Evolutionary conservation across 106 monocot genomes (phyloP).

Genomic region (Acorus calamus): DNA sequence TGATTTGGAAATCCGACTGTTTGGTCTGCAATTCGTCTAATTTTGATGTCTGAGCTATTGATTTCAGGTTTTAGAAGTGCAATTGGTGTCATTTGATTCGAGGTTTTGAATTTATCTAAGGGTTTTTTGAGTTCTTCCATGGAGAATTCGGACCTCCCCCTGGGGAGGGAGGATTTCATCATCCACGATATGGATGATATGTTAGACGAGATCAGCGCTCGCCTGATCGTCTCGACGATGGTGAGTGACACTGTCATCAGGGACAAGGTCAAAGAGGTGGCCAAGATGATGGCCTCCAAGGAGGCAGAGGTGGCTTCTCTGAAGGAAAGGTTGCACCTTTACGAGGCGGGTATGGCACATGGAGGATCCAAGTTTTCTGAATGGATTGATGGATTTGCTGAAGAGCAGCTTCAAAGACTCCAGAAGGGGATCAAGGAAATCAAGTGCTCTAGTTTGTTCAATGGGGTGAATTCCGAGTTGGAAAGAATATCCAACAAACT

Average conservation of each 20-base stretch:
- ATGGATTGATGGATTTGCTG: constrained; percentile 10
- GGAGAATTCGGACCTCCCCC: constrained; percentile 5
- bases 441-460: neutral
- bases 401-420: constrained; percentile 50
- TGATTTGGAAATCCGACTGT: no score
- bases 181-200: constrained; percentile 68
- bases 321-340: constrained; percentile 29
- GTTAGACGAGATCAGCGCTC: constrained; percentile 65
- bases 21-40: no score
- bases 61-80: no score
- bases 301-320: constrained; percentile 37
- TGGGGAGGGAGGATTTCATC: constrained; percentile 39
- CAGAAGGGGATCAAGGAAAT: constrained; percentile 26
- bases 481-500: constrained; percentile 15
- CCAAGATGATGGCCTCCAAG: constrained; percentile 45
- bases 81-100: no score
- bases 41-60: no score
- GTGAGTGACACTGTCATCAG: constrained; percentile 61
- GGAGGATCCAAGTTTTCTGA: neutral
- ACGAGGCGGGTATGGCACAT: constrained; percentile 5
- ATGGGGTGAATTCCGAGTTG: neutral
- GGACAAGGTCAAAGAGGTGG: constrained; percentile 59
- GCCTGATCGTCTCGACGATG: constrained; percentile 55
- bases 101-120: no score
- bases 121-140: neutral